These are phyloP conservation scores for Catunica adiposa DNA, from an alignment of 2,329 filamentous ascomycete species.

Conservation along the genomic window DNA sequence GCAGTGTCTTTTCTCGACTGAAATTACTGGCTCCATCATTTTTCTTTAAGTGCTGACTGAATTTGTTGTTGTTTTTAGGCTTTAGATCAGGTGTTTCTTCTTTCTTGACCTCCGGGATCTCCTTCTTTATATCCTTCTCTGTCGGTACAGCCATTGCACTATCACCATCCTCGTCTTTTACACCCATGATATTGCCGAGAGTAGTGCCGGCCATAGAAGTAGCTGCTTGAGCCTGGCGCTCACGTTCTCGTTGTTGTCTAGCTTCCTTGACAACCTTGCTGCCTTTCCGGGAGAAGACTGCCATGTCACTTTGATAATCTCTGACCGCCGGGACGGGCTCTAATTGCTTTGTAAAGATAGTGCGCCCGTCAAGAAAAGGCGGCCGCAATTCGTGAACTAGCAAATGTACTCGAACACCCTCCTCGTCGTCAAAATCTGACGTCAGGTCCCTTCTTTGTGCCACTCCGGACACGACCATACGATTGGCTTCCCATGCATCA, in stretches of 20 bases:
- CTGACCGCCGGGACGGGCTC: conserved; percentile 86
- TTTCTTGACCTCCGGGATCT: conserved; percentile 17
- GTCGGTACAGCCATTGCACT: conserved; percentile 64
- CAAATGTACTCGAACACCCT: conserved; percentile 74
- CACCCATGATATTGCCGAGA: conserved; percentile 85
- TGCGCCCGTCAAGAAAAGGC: conserved; percentile 86
- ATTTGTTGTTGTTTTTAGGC: conserved; percentile 45
- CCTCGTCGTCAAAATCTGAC: conserved; percentile 78
- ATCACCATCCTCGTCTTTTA: conserved; percentile 82
- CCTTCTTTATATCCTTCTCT: conserved; percentile 47
- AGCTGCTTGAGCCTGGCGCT: conserved; percentile 86
- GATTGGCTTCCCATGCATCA: conserved; percentile 96
- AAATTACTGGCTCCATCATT: conserved; percentile 75
- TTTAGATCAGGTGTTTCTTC: background rate
- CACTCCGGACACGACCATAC: conserved; percentile 92
- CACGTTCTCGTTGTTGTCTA: conserved; percentile 78
- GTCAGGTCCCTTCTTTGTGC: conserved; percentile 74
- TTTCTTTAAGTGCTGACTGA: conserved; percentile 79
- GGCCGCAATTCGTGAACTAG: conserved; percentile 86
- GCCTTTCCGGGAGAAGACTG: conserved; percentile 89
- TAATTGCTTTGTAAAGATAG: conserved; percentile 90
- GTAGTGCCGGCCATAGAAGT: conserved; percentile 86
- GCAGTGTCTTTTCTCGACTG: conserved; percentile 76
- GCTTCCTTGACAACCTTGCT: conserved; percentile 85
- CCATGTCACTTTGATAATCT: conserved; percentile 96